Percentiles rank a stretch among this genome's conserved stretches.
phyloP scores from a whole-genome alignment of 2,329 filamentous ascomycete genomes.

The Pseudogymnoascus sp. region DNA sequence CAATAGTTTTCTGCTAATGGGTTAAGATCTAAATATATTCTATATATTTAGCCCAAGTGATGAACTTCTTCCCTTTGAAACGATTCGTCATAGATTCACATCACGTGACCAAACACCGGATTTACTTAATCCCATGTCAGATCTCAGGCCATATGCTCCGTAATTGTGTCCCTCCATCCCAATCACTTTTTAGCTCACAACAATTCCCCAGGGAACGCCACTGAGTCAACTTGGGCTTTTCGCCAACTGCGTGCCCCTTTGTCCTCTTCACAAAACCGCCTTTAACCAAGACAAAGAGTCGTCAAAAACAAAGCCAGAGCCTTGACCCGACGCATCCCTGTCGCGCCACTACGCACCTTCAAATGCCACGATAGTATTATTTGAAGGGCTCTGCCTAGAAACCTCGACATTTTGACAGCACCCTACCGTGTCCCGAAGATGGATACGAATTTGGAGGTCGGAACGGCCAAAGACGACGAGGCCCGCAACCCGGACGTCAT shows the following conservation, averaged over 20 bases:
- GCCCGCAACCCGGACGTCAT: slow-evolving; percentile 42
- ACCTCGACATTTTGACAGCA: slow-evolving; percentile 5
- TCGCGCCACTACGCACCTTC: slow-evolving; percentile 1
- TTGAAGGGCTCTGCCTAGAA: slow-evolving; percentile 10
- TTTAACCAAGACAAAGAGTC: not conserved
- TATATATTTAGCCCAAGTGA: not conserved
- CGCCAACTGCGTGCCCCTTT: not conserved
- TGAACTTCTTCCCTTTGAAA: not conserved
- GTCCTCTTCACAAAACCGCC: not conserved
- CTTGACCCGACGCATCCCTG: slow-evolving; percentile 6
- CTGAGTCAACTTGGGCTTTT: not conserved
- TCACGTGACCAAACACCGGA: not conserved
- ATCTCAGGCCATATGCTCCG: not conserved
- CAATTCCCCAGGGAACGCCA: not conserved
- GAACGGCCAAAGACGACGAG: slow-evolving; percentile 2
- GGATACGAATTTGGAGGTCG: not conserved
- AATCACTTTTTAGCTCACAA: slow-evolving; percentile 7
- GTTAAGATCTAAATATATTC: not conserved
- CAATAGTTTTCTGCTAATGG: not conserved
- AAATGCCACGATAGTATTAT: slow-evolving; percentile 3
- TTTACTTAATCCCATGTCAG: not conserved
- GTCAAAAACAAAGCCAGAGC: not conserved
- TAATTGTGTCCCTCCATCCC: slow-evolving; percentile 4
- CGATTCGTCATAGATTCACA: not conserved
- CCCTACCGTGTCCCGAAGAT: not conserved